A percentile compares a stretch with the other conserved stretches of the same genome.
phyloP scores from a whole-genome alignment of 176 grass and related monocot species.

The Dendrocalamus sinicus region DNA sequence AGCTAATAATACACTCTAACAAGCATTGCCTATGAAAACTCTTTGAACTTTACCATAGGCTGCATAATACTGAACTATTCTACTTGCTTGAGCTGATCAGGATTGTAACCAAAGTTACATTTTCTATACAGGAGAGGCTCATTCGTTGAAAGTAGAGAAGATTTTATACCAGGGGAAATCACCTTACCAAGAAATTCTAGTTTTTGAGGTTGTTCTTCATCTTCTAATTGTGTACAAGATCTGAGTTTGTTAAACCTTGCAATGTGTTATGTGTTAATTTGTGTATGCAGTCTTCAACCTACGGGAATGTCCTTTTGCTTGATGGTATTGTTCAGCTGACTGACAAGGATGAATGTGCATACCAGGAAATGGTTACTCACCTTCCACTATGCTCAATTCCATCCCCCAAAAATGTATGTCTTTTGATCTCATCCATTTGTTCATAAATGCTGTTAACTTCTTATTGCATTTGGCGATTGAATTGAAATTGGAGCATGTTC shows the following conservation, averaged over 20 bases:
- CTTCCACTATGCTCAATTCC: constrained; percentile 95
- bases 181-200: constrained; percentile 81
- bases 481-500: constrained; percentile 25
- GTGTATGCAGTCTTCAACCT: constrained; percentile 75
- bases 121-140: constrained; percentile 77
- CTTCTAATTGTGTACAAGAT: background rate
- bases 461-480: background rate
- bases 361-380: constrained; percentile 98
- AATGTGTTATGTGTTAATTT: constrained; percentile 44
- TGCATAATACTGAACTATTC: background rate
- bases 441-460: background rate
- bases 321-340: constrained; percentile 98
- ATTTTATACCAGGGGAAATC: constrained; percentile 83
- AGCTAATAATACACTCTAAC: too few species aligned
- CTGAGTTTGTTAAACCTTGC: background rate
- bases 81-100: constrained; percentile 3
- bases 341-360: constrained; percentile 96
- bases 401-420: constrained; percentile 84
- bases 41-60: background rate
- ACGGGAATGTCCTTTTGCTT: constrained; percentile 95
- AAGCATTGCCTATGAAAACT: background rate
- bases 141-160: constrained; percentile 91
- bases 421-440: constrained; percentile 14
- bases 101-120: constrained; percentile 14
- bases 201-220: constrained; percentile 77